Evolutionary conservation across 2,329 filamentous ascomycete genomes (phyloP), one percentile per base, ranked within the genome.

Genomic region (Coniochaeta prunicola): DNA sequence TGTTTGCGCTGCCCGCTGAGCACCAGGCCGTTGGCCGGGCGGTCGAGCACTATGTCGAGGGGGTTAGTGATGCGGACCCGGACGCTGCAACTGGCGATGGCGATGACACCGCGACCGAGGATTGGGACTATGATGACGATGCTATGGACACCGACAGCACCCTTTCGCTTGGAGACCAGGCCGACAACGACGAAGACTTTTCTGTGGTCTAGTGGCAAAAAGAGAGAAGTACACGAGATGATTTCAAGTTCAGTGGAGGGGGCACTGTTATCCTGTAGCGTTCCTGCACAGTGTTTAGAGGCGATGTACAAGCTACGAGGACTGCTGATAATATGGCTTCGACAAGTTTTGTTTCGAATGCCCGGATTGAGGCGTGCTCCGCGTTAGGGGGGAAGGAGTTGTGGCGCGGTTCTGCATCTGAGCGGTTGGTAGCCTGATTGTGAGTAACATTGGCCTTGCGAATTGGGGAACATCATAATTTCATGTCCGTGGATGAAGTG

Each of bases 41-140:
- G 24, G 21, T 42, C 12, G 36, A 7, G 33, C 19, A 30, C 1
- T 24, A 26, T 30, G 54, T 56, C 9, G 54, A 56, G n/a, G 34
- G 34, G 4, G 36, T 30, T 4, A 31, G 36, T 42, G 54, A 38
- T 42, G 28, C 30, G 24, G 33, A 17, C 5, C 26, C 34, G n/a
- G 10, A 21, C 4, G 5, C n/a, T 30, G 53, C 21, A n/a, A 33
- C 19, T 19, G 17, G 66, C n/a, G 68, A 68, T 0, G 62, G 64
- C 3, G 69, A 66, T 6, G 60, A 71, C n/a, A n/a, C n/a, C n/a
- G n/a, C n/a, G 8, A 76, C 75, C 4, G 53, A 36, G 30, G 17
- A 36, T 12, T 30, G 12, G n/a, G 53, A 55, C n/a, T n/a, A n/a
- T 3, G 53, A 55, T 13, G 30, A 34, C 28, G 53, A 55, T 36